phyloP scores from a whole-genome alignment of 306 rosid species.

The Urtica urens region DNA sequence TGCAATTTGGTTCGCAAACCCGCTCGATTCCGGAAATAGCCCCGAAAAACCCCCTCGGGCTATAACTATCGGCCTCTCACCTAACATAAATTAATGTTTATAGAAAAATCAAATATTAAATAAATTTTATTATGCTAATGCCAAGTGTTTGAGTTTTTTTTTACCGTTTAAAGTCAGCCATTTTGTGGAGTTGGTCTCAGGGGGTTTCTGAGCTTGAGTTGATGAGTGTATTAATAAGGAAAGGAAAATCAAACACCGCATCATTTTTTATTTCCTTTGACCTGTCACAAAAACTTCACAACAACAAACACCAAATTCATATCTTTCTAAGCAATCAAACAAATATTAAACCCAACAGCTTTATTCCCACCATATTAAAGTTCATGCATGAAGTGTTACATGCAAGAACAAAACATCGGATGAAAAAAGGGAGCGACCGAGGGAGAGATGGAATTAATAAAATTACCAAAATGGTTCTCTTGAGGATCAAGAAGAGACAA shows the following conservation, averaged over 20 bases:
- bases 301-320: no score
- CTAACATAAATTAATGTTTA: slow-evolving; percentile 24
- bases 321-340: no score
- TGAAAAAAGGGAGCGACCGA: no score
- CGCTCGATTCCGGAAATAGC: slow-evolving; percentile 61
- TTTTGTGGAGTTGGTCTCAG: slow-evolving; percentile 11
- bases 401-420: no score
- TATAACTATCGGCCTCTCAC: slow-evolving; percentile 50
- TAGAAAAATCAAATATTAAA: neutral
- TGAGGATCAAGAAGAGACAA: no score
- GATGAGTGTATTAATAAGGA: slow-evolving; percentile 40
- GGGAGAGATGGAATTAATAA: no score
- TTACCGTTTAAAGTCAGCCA: slow-evolving; percentile 79
- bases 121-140: neutral
- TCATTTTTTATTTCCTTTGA: slow-evolving; percentile 30
- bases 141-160: neutral
- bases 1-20: slow-evolving; percentile 23
- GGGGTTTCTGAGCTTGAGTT: slow-evolving; percentile 28
- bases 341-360: no score
- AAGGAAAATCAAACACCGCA: slow-evolving; percentile 38
- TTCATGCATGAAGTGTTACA: no score
- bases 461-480: no score
- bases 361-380: no score
- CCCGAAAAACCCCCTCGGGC: slow-evolving; percentile 81
- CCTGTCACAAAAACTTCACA: slow-evolving; percentile 28